Conservation (phyloP, 495 filamentous ascomycete genomes). For the Neurospora pannonica region DNA sequence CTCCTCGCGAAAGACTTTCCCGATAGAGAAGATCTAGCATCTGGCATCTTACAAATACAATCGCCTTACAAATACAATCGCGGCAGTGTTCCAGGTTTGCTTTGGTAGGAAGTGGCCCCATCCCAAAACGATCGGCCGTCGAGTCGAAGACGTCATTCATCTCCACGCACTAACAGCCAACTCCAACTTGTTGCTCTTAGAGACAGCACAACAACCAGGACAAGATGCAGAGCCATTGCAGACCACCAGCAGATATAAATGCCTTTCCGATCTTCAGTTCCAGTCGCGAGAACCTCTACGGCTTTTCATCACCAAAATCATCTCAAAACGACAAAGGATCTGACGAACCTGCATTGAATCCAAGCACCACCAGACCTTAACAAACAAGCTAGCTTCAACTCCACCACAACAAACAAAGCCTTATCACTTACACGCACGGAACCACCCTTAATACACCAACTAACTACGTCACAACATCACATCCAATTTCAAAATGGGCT, state of each 20-base stretch:
- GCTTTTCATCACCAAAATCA: not conserved
- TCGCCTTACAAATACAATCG: not conserved
- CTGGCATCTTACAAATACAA: not conserved
- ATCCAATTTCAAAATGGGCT: conserved; percentile 48
- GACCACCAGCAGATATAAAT: not conserved
- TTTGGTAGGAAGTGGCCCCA: not conserved
- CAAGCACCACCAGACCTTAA: not conserved
- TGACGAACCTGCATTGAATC: not conserved
- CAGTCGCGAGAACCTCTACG: not conserved
- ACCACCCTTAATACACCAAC: not conserved
- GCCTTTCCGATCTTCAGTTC: not conserved
- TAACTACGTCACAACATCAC: conserved; percentile 5
- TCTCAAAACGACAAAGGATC: not conserved
- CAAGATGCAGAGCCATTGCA: not conserved
- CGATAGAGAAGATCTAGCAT: not conserved
- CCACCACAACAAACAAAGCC: not conserved
- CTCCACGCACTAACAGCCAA: not conserved
- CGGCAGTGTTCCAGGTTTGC: not conserved
- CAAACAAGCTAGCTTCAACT: not conserved
- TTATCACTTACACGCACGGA: not conserved
- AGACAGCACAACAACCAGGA: not conserved
- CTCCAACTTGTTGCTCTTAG: not conserved
- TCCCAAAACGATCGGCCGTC: not conserved
- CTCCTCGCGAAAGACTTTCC: not conserved
- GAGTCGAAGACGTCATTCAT: not conserved